Evolutionary conservation across 2,329 filamentous ascomycete species (phyloP).

Genomic region (Tolypocladium album): DNA sequence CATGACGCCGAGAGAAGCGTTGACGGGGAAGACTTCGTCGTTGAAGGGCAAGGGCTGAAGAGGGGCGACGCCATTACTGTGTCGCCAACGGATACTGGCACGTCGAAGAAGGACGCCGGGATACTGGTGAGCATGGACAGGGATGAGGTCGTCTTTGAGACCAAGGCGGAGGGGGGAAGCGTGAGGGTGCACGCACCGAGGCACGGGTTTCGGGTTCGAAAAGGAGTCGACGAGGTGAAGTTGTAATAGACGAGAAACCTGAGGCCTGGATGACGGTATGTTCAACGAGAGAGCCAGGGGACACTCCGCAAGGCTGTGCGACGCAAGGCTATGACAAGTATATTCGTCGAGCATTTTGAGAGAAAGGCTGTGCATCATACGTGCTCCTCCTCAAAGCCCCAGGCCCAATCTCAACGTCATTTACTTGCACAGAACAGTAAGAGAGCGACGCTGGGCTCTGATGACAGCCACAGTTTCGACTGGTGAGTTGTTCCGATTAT

Average conservation of each 20-base stretch:
- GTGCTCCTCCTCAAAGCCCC: neutral
- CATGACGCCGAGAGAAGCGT: constrained; percentile 32
- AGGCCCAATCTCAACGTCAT: neutral
- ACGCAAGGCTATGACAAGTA: neutral
- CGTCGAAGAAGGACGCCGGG: constrained; percentile 46
- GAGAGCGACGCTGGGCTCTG: too few species aligned
- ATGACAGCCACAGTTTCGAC: neutral
- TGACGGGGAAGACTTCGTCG: constrained; percentile 36
- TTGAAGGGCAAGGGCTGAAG: constrained; percentile 32
- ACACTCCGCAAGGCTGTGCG: neutral
- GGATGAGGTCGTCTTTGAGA: constrained; percentile 49
- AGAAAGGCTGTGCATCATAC: neutral
- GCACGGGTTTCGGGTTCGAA: constrained; percentile 42
- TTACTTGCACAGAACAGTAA: neutral
- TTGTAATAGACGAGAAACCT: neutral
- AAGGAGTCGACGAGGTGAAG: constrained; percentile 7
- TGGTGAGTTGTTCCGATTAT: neutral
- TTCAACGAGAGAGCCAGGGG: neutral
- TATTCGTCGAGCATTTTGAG: neutral
- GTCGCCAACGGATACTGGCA: constrained; percentile 53
- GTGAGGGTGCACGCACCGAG: constrained; percentile 52
- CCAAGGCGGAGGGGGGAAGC: constrained; percentile 25
- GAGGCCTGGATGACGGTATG: neutral
- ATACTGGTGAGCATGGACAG: constrained; percentile 38
- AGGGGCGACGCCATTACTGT: constrained; percentile 45